Percentiles rank a stretch among this genome's conserved stretches.
Evolutionary conservation across 2,329 filamentous ascomycete genomes (phyloP).

Genomic region (Chrysoporthe austroafricana): DNA sequence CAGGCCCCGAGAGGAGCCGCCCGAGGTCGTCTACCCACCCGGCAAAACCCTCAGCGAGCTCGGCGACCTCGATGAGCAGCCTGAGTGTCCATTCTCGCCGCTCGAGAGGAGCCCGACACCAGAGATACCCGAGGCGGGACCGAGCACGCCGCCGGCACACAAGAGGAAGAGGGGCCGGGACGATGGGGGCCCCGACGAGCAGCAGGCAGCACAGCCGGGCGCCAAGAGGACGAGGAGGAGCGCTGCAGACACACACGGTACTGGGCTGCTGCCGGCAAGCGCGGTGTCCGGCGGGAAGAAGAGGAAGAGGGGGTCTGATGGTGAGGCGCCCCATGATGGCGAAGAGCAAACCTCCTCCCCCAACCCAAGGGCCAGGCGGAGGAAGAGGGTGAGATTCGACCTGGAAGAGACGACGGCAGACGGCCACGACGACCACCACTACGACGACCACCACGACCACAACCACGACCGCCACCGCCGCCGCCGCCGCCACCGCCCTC

Average conservation of each 20-base stretch:
- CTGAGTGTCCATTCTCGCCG: too few relatives aligned
- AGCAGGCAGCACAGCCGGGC: too few relatives aligned
- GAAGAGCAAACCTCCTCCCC: too few relatives aligned
- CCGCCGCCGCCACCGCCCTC: too few relatives aligned
- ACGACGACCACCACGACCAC: too few relatives aligned
- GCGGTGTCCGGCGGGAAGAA: background rate
- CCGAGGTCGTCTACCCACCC: background rate
- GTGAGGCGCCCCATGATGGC: background rate
- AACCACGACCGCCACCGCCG: too few relatives aligned
- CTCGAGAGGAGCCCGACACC: background rate
- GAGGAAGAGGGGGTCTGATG: background rate
- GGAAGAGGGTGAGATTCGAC: too few relatives aligned
- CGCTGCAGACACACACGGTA: background rate
- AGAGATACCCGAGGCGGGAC: background rate
- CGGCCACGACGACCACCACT: too few relatives aligned
- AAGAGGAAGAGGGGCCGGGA: conserved; percentile 1
- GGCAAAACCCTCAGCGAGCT: conserved; percentile 15
- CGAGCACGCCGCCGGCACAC: background rate
- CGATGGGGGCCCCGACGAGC: background rate
- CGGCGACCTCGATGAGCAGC: background rate
- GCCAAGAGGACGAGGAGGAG: conserved; percentile 4
- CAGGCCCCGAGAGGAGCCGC: background rate
- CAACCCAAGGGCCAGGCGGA: too few relatives aligned
- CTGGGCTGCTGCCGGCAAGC: background rate
- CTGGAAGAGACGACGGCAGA: too few relatives aligned